Base-by-base conservation (phyloP, 129 eudicot species). In the Flaveria robusta region DNA sequence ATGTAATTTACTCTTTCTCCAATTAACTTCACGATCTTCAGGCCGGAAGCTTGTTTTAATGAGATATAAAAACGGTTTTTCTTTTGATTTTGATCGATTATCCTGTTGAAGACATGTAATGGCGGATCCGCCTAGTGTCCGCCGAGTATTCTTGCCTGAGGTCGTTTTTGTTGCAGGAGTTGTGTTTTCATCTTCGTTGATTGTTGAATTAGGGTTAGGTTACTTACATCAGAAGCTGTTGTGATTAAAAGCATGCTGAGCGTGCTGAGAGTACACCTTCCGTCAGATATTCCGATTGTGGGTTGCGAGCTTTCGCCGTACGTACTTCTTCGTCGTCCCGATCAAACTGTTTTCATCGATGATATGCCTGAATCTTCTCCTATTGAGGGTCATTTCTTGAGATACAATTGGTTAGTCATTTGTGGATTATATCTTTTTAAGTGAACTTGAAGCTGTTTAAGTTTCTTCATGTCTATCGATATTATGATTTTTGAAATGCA, bases 61-160 rank as follows among this genome's bases (percentile, higher is more conserved):
- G 27, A 24, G 27, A 24, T 24, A 24, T 24, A 24, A 24, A 24
- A 24, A 24, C 37, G 78, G 74, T 63, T 58, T 58, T 58, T 0
- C 14, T 23, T 23, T 4, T 64, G 34, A 20, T 78, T 60, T 55
- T 16, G 13, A 46, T 15, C 51, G 37, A 55, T 56, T 64, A 41
- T 16, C n/a, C 80, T 79, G 83, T 76, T 16, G 83, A 62, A 62
- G 77, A 10, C 71, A 70, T 86, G 81, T 87, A 83, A 92, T 92
- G 96, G 91, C 91, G 91, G 96, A 85, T 92, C 85, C 76, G 89
- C 91, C 91, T 68, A 71, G 79, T 74, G 78, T 83, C 95, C 86
- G 86, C 86, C 91, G 55, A 43, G 81, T 34, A 41, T 74, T 34
- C 62, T 20, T 76, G 50, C 62, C 71, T 10, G 72, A 66, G 56